Evolutionary conservation across 1,284 basidiomycete genomes (phyloP).

Genomic region (Chalciporus sp.): DNA sequence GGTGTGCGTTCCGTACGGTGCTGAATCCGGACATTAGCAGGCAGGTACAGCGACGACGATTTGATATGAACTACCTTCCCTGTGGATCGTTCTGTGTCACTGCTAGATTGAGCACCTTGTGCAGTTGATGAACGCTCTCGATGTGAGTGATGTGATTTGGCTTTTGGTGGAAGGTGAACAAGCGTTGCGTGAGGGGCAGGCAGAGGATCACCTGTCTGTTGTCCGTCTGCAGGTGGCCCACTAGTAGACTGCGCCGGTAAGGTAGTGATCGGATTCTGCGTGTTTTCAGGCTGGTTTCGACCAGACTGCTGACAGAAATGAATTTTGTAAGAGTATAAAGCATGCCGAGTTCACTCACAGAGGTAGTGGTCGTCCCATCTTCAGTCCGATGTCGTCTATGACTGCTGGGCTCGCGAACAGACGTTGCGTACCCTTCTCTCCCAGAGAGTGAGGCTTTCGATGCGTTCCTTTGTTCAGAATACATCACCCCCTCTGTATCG

Average conservation of each 20-base stretch:
- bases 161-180: conserved; percentile 39
- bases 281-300: conserved; percentile 32
- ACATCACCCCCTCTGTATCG: conserved; percentile 29
- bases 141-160: conserved; percentile 34
- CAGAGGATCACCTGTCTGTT: conserved; percentile 35
- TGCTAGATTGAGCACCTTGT: conserved; percentile 37
- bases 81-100: conserved; percentile 31
- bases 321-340: conserved; percentile 20
- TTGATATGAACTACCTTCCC: conserved; percentile 29
- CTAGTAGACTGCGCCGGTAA: conserved; percentile 19
- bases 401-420: conserved; percentile 28
- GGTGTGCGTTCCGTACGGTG: conserved; percentile 36
- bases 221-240: conserved; percentile 24
- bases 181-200: conserved; percentile 40
- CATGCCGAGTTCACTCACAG: conserved; percentile 20
- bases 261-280: conserved; percentile 31
- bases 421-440: conserved; percentile 25
- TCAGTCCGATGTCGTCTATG: conserved; percentile 38
- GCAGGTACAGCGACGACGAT: conserved; percentile 9
- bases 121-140: conserved; percentile 31
- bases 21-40: conserved; percentile 27
- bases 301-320: conserved; percentile 28
- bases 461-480: conserved; percentile 31
- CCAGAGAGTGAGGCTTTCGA: conserved; percentile 34
- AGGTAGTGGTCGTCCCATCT: conserved; percentile 27